These are phyloP conservation scores for Blastobotrys ciferrii DNA, from an alignment of 1,139 yeast species.

Conservation along the genomic window DNA sequence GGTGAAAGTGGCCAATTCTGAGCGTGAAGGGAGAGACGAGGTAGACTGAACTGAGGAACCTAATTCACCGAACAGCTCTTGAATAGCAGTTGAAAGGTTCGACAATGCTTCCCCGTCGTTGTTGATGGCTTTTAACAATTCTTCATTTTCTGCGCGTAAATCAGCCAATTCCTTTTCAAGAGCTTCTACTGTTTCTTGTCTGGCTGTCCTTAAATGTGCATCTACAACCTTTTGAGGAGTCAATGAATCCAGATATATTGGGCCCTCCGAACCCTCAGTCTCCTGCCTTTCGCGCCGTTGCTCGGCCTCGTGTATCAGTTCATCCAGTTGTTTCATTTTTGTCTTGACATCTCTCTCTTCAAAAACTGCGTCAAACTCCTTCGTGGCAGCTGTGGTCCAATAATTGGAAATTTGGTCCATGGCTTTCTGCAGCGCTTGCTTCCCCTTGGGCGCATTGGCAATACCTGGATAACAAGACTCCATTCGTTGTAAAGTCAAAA, in stretches of 20 bases:
- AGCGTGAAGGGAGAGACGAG: slow-evolving; percentile 12
- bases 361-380: slow-evolving; percentile 67
- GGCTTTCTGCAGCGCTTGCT: slow-evolving; percentile 53
- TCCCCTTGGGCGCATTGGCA: slow-evolving; percentile 48
- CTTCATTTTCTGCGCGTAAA: slow-evolving; percentile 21
- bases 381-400: slow-evolving; percentile 57
- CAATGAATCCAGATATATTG: slow-evolving; percentile 31
- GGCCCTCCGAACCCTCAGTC: slow-evolving; percentile 22
- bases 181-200: slow-evolving; percentile 24
- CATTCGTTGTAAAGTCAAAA: slow-evolving; percentile 59
- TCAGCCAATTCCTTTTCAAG: slow-evolving; percentile 26
- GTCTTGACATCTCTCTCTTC: slow-evolving; percentile 56
- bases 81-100: slow-evolving; percentile 6
- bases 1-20: background rate
- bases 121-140: slow-evolving; percentile 14
- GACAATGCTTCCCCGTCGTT: slow-evolving; percentile 3
- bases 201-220: slow-evolving; percentile 32
- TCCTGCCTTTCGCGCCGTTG: slow-evolving; percentile 32
- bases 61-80: slow-evolving; percentile 9
- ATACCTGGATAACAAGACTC: slow-evolving; percentile 66
- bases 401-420: slow-evolving; percentile 58
- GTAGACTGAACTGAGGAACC: slow-evolving; percentile 10
- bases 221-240: slow-evolving; percentile 35
- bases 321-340: slow-evolving; percentile 66
- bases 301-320: slow-evolving; percentile 54